Percentiles rank a stretch among this genome's conserved stretches.
Evolutionary conservation across 208 protist genomes (phyloP).

Genomic region (Crithidia fasciculata): DNA sequence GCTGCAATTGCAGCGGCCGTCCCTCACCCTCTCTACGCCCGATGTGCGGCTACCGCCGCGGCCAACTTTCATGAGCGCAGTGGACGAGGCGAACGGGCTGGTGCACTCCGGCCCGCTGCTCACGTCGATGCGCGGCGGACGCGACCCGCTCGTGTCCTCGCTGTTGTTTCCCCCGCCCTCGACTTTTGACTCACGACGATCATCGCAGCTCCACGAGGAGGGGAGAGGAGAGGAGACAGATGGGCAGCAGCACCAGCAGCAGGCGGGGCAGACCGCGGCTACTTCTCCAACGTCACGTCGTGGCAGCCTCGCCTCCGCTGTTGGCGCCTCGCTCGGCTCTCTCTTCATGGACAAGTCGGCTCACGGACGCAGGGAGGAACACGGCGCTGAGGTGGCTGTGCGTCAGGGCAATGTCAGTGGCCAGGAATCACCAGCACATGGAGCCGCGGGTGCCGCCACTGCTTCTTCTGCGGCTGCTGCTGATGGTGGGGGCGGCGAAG

Average conservation of each 20-base stretch:
- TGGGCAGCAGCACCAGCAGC: background rate
- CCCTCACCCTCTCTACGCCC: background rate
- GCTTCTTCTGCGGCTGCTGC: background rate
- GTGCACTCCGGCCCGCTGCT: conserved; percentile 16
- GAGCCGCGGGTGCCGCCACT: background rate
- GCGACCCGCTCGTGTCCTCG: conserved; percentile 6
- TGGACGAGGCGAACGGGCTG: conserved; percentile 9
- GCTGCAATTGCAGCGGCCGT: background rate
- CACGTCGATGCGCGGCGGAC: background rate
- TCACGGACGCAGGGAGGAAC: background rate
- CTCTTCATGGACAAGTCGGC: conserved; percentile 23
- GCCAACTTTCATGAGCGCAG: background rate
- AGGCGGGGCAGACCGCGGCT: background rate
- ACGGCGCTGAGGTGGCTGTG: background rate
- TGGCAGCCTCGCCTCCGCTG: background rate
- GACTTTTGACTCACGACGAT: too few species aligned
- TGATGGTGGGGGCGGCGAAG: background rate
- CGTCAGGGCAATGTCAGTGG: too few species aligned
- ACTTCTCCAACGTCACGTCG: background rate
- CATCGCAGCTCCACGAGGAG: too few species aligned
- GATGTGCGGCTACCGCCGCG: conserved; percentile 2
- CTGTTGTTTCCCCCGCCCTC: conserved; percentile 6
- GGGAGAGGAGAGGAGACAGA: background rate
- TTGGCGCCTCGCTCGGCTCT: conserved; percentile 3
- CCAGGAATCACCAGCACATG: too few species aligned